Evolutionary conservation across 169 alveolate genomes (phyloP), one percentile per base, ranked within the genome.

Genomic region (Cryptosporidium andersoni): DNA sequence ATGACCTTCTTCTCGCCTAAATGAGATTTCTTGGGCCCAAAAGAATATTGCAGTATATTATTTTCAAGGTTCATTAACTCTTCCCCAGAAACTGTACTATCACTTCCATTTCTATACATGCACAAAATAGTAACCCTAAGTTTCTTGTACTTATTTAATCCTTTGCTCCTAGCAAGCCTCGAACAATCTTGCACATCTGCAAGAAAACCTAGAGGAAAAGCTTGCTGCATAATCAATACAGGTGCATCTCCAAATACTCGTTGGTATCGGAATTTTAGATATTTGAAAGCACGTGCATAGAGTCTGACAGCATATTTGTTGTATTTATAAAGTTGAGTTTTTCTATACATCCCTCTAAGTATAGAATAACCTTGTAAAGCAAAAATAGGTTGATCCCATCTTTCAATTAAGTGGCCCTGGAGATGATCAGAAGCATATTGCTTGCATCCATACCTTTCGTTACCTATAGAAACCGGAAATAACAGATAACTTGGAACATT

Each of bases 371-470:
- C 85, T 43, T 74, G 55, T 51, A 74, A 45, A 48, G 85, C 60
- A 47, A 74, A 74, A 14, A 74, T 74, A 34, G 85, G 85, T 37
- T 74, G 85, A 42, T 74, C 85, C 85, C 85, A 74, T 49, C 85
- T 74, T 16, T 74, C 85, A 48, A 74, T 62, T 68, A 74, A 58
- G 25, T 74, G 85, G 7, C 85, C 85, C 36, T 58, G 60, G 42
- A 74, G 49, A 11, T 74, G 85, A 43, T 74, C 85, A 58, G 52
- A 58, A 34, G 55, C 16, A 39, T 60, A 25, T 43, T 74, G 68
- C 1, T 40, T 51, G n/a, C 85, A 74, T 42, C 85, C 85, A 58
- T 74, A 74, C 25, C 62, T 74, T 48, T 74, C 85, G 49, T 74
- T 74, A 25, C 85, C 85, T 8, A 74, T 60, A 56, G 85, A 16